Evolutionary conservation across 2,329 filamentous ascomycete species (phyloP).

Genomic region (Cladosporium sp.): DNA sequence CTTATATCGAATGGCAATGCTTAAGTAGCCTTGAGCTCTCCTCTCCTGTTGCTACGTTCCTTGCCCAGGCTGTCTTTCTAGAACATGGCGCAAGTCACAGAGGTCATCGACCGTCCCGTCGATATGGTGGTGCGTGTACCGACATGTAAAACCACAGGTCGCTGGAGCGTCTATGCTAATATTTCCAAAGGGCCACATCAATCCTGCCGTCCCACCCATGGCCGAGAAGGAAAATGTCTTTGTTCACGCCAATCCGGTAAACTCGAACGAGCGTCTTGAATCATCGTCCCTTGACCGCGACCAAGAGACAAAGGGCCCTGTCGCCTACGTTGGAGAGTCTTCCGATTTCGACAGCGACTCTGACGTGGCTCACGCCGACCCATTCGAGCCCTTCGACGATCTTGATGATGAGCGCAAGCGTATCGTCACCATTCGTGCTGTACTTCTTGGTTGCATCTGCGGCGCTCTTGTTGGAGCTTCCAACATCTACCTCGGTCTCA

Average conservation of each 20-base stretch:
- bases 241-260: background rate
- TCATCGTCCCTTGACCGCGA: conserved; percentile 17
- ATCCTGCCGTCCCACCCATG: conserved; percentile 30
- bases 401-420: conserved; percentile 42
- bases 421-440: conserved; percentile 54
- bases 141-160: background rate
- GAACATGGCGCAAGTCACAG: conserved; percentile 26
- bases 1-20: background rate
- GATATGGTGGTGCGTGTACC: conserved; percentile 25
- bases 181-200: conserved; percentile 23
- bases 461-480: conserved; percentile 59
- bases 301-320: conserved; percentile 24
- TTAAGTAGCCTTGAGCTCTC: background rate
- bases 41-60: background rate
- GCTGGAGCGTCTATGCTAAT: background rate
- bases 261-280: background rate
- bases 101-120: conserved; percentile 31
- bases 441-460: conserved; percentile 52
- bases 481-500: conserved; percentile 58
- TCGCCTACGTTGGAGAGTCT: conserved; percentile 24
- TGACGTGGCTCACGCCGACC: conserved; percentile 30
- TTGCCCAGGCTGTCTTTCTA: background rate
- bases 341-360: conserved; percentile 26
- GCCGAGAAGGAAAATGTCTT: conserved; percentile 36
- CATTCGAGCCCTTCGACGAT: conserved; percentile 41